phyloP scores from a whole-genome alignment of 2,329 filamentous ascomycete species.

The Penicillium capsulatum region DNA sequence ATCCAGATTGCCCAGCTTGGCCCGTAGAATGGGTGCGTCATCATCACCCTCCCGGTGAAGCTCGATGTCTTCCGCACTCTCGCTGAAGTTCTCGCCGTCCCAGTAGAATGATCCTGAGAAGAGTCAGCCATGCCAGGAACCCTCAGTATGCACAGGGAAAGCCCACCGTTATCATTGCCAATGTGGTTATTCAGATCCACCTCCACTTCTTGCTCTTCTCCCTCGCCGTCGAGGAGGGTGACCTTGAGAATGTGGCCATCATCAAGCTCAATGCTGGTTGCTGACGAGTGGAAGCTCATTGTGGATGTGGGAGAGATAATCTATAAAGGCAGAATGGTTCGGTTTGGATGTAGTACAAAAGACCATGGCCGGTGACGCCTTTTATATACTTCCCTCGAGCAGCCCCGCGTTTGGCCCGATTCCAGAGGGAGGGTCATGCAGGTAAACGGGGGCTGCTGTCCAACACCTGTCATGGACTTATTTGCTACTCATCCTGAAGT shows the following conservation, averaged over 20 bases:
- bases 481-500: slow-evolving; percentile 13
- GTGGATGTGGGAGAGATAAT: not conserved
- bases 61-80: slow-evolving; percentile 46
- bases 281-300: slow-evolving; percentile 52
- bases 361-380: not conserved
- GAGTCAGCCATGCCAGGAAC: too few species aligned
- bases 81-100: slow-evolving; percentile 45
- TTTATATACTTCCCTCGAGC: slow-evolving; percentile 9
- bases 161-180: slow-evolving; percentile 51
- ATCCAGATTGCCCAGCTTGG: slow-evolving; percentile 42
- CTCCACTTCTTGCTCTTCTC: slow-evolving; percentile 44
- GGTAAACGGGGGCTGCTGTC: slow-evolving; percentile 10
- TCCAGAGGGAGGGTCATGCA: slow-evolving; percentile 4
- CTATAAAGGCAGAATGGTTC: not conserved
- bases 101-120: slow-evolving; percentile 43
- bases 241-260: slow-evolving; percentile 50
- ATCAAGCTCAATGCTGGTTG: slow-evolving; percentile 47
- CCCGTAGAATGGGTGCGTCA: slow-evolving; percentile 52
- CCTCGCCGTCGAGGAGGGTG: slow-evolving; percentile 40
- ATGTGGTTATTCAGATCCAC: slow-evolving; percentile 50
- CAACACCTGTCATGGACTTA: slow-evolving; percentile 18
- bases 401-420: not conserved
- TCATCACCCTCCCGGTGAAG: slow-evolving; percentile 52
- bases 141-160: too few species aligned
- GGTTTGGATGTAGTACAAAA: not conserved